Base-by-base conservation (phyloP, 2,329 filamentous ascomycete genomes). In the Coniochaeta pulveracea region DNA sequence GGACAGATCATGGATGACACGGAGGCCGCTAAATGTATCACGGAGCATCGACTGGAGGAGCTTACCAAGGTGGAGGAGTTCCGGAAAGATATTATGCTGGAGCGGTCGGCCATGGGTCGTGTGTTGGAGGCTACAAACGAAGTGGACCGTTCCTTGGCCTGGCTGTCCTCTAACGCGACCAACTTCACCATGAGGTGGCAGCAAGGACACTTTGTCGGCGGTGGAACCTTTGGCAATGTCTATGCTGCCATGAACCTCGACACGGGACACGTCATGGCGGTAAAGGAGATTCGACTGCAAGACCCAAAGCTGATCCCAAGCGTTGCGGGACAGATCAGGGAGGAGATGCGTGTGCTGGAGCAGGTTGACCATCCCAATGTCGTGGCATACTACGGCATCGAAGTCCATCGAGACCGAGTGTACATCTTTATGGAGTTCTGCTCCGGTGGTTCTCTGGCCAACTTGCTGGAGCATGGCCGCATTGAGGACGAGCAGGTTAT, bases 381-480 rank as follows among this genome's bases (percentile, higher is more conserved):
- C 40, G 93, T 98, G 15, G 89, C 86, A 8, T 98, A 98, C 58
- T 91, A 91, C 51, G 91, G 91, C 37, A 96, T 98, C 49, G 91
- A 98, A 56, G 91, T 95, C 3, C 91, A 98, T 58, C 76, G 91
- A 41, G 91, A 98, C 65, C 91, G 94, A 52, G 91, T 98, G n/a
- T 98, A 96, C 58, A 95, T 98, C 45, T 98, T 98, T 55, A 98
- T 98, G 91, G 91, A 98, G 57, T 96, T 93, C 58, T 98, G 91
- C 56, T 93, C 86, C 4, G 89, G 91, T 33, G 91, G 91, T 14
- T 96, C 89, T 11, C 67, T 98, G 31, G 88, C 91, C 26, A 82
- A 75, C 33, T 63, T 98, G 34, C 66, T 98, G 26, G 91, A 98
- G 55, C 89, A 98, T 50, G 91, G 91, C 10, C 82, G 91, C 25